Conservation (phyloP, 306 rosid genomes). For the Cicer judaicum region DNA sequence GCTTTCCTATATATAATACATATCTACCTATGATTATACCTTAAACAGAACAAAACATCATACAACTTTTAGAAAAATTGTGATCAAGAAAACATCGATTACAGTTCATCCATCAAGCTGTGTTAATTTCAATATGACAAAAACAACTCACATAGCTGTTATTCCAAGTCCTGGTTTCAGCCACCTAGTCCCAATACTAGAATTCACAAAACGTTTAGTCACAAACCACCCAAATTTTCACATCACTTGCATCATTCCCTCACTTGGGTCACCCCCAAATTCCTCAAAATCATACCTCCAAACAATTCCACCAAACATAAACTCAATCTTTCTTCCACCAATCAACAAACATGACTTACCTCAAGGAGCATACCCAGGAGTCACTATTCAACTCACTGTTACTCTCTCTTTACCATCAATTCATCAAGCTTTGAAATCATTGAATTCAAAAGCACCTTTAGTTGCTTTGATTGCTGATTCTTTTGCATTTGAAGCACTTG, state of each 20-base stretch:
- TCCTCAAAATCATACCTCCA: constrained; percentile 48
- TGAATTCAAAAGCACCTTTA: constrained; percentile 26
- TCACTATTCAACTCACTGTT: constrained; percentile 33
- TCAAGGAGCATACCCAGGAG: constrained; percentile 7
- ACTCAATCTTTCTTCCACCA: constrained; percentile 52
- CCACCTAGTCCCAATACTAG: constrained; percentile 50
- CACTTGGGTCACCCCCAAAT: constrained; percentile 40
- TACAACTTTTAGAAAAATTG: neutral
- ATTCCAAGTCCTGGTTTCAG: constrained; percentile 51
- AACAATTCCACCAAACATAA: constrained; percentile 53
- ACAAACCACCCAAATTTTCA: constrained; percentile 42
- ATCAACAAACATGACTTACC: constrained; percentile 40
- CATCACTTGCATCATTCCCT: constrained; percentile 55
- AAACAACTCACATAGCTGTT: constrained; percentile 39
- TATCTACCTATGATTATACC: neutral
- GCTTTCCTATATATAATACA: neutral
- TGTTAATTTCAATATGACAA: constrained; percentile 34
- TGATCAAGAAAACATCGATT: neutral
- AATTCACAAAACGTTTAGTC: constrained; percentile 47
- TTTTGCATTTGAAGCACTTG: constrained; percentile 41
- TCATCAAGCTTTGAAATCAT: constrained; percentile 25
- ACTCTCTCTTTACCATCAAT: constrained; percentile 45
- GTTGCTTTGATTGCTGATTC: constrained; percentile 39
- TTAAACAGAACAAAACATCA: neutral
- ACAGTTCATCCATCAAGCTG: neutral